Evolutionary conservation across 139 green algal genomes (phyloP).

Genomic region (Micromonas commoda): DNA sequence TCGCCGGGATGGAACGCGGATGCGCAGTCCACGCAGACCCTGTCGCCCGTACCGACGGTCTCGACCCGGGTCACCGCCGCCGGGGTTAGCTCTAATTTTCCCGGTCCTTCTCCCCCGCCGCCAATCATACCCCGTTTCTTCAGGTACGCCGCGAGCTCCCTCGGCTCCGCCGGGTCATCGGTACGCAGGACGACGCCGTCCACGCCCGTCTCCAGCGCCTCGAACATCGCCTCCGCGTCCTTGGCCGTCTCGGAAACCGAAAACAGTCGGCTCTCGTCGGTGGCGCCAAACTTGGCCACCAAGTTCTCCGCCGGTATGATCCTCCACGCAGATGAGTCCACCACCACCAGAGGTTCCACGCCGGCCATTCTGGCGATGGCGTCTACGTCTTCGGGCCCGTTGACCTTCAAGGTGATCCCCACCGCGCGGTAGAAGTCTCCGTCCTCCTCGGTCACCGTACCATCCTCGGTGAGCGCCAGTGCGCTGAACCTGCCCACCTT

Average conservation of each 20-base stretch:
- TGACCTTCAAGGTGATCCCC: neutral
- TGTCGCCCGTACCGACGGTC: slow-evolving; percentile 69
- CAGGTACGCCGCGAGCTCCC: slow-evolving; percentile 39
- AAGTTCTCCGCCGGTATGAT: slow-evolving; percentile 92
- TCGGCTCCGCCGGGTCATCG: slow-evolving; percentile 55
- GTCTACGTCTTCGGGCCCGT: neutral
- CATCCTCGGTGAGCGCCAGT: neutral
- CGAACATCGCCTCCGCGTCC: slow-evolving; percentile 59
- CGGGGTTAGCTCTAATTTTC: slow-evolving; percentile 18
- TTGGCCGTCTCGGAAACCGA: slow-evolving; percentile 38
- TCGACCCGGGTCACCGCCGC: slow-evolving; percentile 50
- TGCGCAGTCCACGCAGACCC: slow-evolving; percentile 77
- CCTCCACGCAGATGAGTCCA: slow-evolving; percentile 35
- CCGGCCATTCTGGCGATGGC: neutral
- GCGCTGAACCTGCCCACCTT: neutral
- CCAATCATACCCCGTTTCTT: too few species aligned
- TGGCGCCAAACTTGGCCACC: slow-evolving; percentile 60
- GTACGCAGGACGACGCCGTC: slow-evolving; percentile 72
- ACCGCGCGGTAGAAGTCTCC: neutral
- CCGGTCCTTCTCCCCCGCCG: neutral
- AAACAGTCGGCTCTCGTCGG: slow-evolving; percentile 45
- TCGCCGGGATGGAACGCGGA: slow-evolving; percentile 64
- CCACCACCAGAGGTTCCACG: neutral
- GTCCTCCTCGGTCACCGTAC: neutral
- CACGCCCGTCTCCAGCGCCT: slow-evolving; percentile 69